Evolutionary conservation across 1,284 basidiomycete genomes (phyloP).

Genomic region (Cryptococcus sp.): DNA sequence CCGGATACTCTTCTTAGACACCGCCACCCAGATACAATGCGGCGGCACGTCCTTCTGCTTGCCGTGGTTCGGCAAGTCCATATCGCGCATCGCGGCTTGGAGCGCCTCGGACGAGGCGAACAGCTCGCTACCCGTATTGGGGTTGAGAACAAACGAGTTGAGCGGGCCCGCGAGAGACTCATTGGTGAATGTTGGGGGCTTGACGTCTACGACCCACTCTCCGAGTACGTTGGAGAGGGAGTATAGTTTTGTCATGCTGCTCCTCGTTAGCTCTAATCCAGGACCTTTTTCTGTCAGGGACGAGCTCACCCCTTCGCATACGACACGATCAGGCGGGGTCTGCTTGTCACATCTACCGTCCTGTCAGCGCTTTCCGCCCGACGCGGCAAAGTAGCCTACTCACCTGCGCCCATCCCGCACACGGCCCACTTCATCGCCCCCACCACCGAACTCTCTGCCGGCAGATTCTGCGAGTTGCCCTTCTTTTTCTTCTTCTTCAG

Average conservation of each 20-base stretch:
- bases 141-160: constrained; percentile 62
- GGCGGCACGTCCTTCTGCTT: constrained; percentile 35
- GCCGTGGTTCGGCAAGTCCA: constrained; percentile 23
- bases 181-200: constrained; percentile 47
- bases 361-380: neutral
- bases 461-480: constrained; percentile 43
- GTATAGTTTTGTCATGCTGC: constrained; percentile 56
- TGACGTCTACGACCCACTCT: constrained; percentile 60
- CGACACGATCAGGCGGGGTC: constrained; percentile 63
- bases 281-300: constrained; percentile 6
- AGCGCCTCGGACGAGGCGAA: constrained; percentile 54
- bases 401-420: constrained; percentile 58
- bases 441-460: constrained; percentile 49
- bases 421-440: constrained; percentile 65
- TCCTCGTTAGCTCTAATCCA: neutral
- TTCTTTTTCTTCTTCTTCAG: constrained; percentile 49
- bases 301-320: constrained; percentile 57
- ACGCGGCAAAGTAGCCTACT: constrained; percentile 8
- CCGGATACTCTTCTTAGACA: constrained; percentile 40
- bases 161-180: constrained; percentile 56
- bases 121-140: constrained; percentile 56
- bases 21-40: constrained; percentile 54
- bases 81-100: constrained; percentile 31
- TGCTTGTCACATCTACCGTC: constrained; percentile 54
- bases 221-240: constrained; percentile 54